These are phyloP conservation scores for Phytophthora cajani DNA, from an alignment of 352 stramenopile species.

Conservation along the genomic window DNA sequence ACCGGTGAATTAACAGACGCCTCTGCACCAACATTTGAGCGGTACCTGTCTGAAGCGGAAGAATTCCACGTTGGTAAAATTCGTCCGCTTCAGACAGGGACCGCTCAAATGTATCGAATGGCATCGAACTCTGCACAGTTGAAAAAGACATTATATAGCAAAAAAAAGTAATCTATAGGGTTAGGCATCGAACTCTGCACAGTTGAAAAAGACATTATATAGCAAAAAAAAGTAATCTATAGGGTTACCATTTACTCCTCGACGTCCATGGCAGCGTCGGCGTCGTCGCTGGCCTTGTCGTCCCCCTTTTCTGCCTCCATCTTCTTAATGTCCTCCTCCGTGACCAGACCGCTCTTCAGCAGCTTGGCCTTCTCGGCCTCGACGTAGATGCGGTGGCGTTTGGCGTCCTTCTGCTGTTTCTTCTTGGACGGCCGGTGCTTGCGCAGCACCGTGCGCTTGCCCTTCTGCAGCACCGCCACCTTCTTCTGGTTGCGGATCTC, in stretches of 20 bases:
- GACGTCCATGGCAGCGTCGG: slow-evolving; percentile 49
- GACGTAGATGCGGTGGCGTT: slow-evolving; percentile 75
- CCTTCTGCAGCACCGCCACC: slow-evolving; percentile 66
- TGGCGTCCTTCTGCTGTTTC: slow-evolving; percentile 86
- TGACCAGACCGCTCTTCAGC: slow-evolving; percentile 80
- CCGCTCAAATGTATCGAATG: too few species aligned
- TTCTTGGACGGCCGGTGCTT: slow-evolving; percentile 84
- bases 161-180: slow-evolving; percentile 39
- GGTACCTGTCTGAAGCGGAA: too few species aligned
- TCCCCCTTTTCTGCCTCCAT: slow-evolving; percentile 61
- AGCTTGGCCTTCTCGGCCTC: slow-evolving; percentile 81
- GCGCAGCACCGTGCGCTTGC: slow-evolving; percentile 61
- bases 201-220: slow-evolving; percentile 31
- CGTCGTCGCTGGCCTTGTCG: slow-evolving; percentile 45
- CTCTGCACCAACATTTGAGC: too few species aligned
- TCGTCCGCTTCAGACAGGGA: too few species aligned
- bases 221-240: slow-evolving; percentile 40
- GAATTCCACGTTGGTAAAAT: too few species aligned
- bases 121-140: not conserved
- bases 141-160: slow-evolving; percentile 34
- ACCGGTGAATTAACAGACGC: too few species aligned
- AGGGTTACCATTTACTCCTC: slow-evolving; percentile 60
- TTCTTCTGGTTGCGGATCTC: slow-evolving; percentile 85
- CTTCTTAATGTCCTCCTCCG: slow-evolving; percentile 85
- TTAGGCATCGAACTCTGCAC: too few species aligned